phyloP scores from a whole-genome alignment of 1,284 basidiomycete genomes.

The Pholiota adiposa region DNA sequence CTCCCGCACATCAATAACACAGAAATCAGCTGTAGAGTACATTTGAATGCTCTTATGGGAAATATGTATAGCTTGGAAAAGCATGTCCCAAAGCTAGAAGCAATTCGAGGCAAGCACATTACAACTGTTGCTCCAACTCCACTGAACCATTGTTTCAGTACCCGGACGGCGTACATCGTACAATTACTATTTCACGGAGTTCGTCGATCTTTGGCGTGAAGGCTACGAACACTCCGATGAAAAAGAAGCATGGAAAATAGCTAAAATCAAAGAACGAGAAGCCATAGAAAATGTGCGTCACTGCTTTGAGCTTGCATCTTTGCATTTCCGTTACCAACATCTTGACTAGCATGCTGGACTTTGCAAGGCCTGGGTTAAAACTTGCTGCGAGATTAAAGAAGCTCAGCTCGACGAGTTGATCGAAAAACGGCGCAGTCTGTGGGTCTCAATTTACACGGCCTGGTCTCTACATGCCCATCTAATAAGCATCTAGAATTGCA shows the following conservation, averaged over 20 bases:
- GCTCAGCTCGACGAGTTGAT: neutral
- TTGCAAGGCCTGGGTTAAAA: neutral
- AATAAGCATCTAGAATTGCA: neutral
- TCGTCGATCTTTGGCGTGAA: neutral
- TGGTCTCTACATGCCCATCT: neutral
- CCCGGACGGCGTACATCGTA: neutral
- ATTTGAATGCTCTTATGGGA: neutral
- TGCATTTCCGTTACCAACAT: neutral
- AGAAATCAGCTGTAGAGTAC: neutral
- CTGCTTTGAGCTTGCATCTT: neutral
- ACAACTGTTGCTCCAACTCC: too few relatives aligned
- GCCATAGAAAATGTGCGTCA: neutral
- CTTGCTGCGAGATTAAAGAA: neutral
- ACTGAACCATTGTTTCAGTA: too few relatives aligned
- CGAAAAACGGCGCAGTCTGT: neutral
- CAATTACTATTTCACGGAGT: neutral
- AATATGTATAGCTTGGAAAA: too few relatives aligned
- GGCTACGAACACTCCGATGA: neutral
- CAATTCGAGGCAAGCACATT: too few relatives aligned
- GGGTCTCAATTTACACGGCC: neutral
- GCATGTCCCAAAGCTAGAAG: too few relatives aligned
- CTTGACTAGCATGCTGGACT: neutral
- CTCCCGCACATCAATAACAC: neutral
- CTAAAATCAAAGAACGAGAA: neutral
- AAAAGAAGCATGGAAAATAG: neutral